Conservation (phyloP, 2,329 filamentous ascomycete genomes). For the Emmonsia crescens region DNA sequence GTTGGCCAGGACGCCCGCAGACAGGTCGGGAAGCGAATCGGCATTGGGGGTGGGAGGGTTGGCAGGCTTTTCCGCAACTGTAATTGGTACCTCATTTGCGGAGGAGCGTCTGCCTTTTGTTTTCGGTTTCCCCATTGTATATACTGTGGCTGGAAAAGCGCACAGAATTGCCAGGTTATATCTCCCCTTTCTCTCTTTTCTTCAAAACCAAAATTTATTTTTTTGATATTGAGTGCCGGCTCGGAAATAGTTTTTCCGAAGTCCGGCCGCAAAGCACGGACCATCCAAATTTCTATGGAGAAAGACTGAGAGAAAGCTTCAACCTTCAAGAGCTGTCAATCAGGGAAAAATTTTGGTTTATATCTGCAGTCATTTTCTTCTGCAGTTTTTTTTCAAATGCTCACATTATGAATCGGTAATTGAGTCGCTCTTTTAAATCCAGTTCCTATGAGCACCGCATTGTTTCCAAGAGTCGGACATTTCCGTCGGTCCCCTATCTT, state of each 20-base stretch:
- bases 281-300: background rate
- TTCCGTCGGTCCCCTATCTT: background rate
- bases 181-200: background rate
- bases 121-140: slow-evolving; percentile 30
- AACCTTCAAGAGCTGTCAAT: background rate
- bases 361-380: background rate
- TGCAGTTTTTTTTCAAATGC: background rate
- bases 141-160: slow-evolving; percentile 12
- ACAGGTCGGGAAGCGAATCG: slow-evolving; percentile 24
- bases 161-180: background rate
- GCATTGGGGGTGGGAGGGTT: slow-evolving; percentile 14
- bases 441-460: background rate
- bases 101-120: slow-evolving; percentile 21
- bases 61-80: slow-evolving; percentile 11
- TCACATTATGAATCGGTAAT: background rate
- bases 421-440: background rate
- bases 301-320: too few relatives aligned
- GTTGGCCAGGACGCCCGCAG: slow-evolving; percentile 30
- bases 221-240: background rate
- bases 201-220: background rate
- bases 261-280: background rate
- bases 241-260: slow-evolving; percentile 7
- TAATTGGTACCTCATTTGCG: slow-evolving; percentile 14
- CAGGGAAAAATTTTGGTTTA: background rate
- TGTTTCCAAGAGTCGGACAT: background rate